A percentile compares a stretch with the other conserved stretches of the same genome.
These are phyloP conservation scores for Dryadomyces quercus-mongolicae DNA, from an alignment of 2,329 filamentous ascomycete genomes.

Conservation along the genomic window DNA sequence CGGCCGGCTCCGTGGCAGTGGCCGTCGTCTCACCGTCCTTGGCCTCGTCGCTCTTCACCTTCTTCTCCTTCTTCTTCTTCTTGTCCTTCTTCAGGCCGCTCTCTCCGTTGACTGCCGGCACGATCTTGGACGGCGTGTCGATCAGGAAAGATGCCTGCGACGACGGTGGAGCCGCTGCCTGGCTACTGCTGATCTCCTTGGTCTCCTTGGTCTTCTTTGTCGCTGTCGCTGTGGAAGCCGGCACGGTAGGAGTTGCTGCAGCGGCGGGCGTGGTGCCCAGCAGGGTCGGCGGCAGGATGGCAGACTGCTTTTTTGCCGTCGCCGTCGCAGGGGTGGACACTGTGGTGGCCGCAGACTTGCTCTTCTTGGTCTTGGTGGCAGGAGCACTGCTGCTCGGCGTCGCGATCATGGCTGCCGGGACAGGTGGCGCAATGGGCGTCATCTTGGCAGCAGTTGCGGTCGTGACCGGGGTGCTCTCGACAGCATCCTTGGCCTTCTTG, in stretches of 20 bases:
- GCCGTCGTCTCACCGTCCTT: neutral
- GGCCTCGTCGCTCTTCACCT: neutral
- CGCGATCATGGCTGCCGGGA: neutral
- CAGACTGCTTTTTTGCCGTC: constrained; percentile 1
- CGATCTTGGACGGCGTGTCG: constrained; percentile 10
- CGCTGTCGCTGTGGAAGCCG: too few relatives aligned
- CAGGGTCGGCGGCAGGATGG: constrained; percentile 3
- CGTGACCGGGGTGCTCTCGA: neutral
- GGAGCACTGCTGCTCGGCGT: neutral
- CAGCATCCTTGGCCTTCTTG: constrained; percentile 16
- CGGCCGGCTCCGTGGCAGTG: neutral
- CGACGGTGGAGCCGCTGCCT: neutral
- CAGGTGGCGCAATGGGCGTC: constrained; percentile 16
- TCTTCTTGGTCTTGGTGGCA: neutral
- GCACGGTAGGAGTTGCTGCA: neutral
- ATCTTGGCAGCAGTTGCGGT: constrained; percentile 1
- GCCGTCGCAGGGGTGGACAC: neutral
- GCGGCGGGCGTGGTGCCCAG: neutral
- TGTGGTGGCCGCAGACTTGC: neutral
- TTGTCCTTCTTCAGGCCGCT: constrained; percentile 3
- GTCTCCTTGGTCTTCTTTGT: neutral
- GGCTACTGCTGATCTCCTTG: neutral
- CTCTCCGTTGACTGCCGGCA: neutral
- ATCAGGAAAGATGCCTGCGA: constrained; percentile 6
- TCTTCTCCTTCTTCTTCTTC: constrained; percentile 5